A percentile compares a stretch with the other conserved stretches of the same genome.
phyloP scores from a whole-genome alignment of 768 basidiomycete genomes.

The Tulasnella sp. region DNA sequence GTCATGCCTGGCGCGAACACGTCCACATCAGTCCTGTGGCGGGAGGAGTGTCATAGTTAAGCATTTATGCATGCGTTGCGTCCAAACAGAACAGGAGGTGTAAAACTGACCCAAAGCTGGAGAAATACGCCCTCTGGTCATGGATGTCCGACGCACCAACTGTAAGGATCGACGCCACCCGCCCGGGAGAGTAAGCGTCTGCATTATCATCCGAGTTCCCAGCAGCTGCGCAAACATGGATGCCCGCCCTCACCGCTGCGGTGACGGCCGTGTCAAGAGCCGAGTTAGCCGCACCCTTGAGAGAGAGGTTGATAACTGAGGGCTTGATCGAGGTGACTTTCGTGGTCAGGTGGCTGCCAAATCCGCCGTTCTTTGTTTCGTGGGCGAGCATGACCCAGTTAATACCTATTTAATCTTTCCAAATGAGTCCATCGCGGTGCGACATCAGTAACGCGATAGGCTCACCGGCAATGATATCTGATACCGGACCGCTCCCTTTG shows the following conservation, averaged over 20 bases:
- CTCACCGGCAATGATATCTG: conserved; percentile 17
- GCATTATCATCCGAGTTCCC: conserved; percentile 18
- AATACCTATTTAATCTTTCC: too few species aligned
- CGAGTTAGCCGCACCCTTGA: conserved; percentile 9
- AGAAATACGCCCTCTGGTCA: neutral
- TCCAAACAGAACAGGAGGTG: too few species aligned
- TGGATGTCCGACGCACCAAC: conserved; percentile 11
- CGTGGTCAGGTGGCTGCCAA: too few species aligned
- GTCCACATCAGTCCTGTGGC: neutral
- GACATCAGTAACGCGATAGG: too few species aligned
- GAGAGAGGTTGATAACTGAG: conserved; percentile 17
- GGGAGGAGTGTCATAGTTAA: neutral
- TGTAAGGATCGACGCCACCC: conserved; percentile 17
- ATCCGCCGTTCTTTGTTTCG: too few species aligned
- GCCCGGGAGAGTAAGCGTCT: conserved; percentile 10
- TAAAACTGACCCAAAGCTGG: conserved; percentile 18
- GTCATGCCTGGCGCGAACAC: conserved; percentile 13
- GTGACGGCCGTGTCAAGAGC: conserved; percentile 16
- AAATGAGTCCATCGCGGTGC: too few species aligned
- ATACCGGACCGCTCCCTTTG: conserved; percentile 7
- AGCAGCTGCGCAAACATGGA: conserved; percentile 18
- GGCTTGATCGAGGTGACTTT: too few species aligned
- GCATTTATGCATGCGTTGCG: too few species aligned
- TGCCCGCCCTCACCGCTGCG: conserved; percentile 16
- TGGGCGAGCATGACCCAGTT: too few species aligned